Percentiles rank a stretch among this genome's conserved stretches.
These are phyloP conservation scores for Petunia axillaris DNA, from an alignment of 257 asterid genomes.

Conservation along the genomic window DNA sequence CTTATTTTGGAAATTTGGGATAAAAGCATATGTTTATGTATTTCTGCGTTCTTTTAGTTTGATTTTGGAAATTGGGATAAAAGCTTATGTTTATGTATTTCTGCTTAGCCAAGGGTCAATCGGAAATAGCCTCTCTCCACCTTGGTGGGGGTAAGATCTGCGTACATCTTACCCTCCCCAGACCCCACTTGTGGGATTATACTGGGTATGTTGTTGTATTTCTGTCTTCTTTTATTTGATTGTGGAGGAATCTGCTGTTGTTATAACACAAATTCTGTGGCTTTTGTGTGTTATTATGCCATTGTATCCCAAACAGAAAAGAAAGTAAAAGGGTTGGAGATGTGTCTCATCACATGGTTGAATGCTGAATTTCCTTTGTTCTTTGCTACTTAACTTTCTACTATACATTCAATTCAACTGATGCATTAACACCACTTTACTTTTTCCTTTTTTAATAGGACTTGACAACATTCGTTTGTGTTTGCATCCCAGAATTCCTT, in stretches of 20 bases:
- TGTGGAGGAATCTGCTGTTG: neutral
- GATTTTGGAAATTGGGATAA: neutral
- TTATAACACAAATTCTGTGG: neutral
- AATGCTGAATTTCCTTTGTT: neutral
- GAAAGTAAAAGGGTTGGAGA: neutral
- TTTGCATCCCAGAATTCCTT: constrained; percentile 96
- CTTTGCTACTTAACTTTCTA: neutral
- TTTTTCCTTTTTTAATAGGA: constrained; percentile 55
- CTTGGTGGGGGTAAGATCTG: no score
- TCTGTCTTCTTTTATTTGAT: neutral
- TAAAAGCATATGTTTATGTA: neutral
- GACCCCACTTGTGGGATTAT: no score
- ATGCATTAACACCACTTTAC: neutral
- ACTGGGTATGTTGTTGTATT: neutral
- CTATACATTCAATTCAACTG: neutral
- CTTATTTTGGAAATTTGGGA: neutral
- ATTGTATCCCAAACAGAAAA: neutral
- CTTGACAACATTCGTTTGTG: constrained; percentile 87
- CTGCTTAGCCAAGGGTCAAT: no score
- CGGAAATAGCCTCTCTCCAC: no score
- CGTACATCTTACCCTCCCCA: no score
- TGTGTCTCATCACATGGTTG: neutral
- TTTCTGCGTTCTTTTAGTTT: neutral
- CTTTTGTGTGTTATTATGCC: constrained; percentile 17
- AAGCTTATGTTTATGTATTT: no score